Evolutionary conservation across 176 grass and related monocot species (phyloP).

Genomic region (Hsuehochloa calcarea): DNA sequence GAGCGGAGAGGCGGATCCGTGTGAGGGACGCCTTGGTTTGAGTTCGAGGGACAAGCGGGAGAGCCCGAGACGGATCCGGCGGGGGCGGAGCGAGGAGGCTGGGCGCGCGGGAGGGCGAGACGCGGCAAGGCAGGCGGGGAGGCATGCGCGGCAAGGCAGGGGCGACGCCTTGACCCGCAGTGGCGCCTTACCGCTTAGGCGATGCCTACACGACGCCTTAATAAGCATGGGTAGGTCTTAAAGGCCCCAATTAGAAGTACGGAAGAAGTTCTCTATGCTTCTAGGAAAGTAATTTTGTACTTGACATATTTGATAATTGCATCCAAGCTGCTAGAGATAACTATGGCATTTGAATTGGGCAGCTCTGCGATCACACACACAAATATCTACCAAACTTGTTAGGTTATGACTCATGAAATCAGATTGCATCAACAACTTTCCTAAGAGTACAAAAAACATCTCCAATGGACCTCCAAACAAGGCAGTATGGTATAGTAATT

Average conservation of each 20-base stretch:
- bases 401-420: neutral
- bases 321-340: neutral
- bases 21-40: too few relatives aligned
- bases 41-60: too few relatives aligned
- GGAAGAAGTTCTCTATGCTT: neutral
- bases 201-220: too few relatives aligned
- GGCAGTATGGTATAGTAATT: neutral
- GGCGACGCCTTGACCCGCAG: too few relatives aligned
- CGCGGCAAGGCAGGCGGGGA: too few relatives aligned
- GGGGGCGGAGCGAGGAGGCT: too few relatives aligned
- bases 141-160: too few relatives aligned
- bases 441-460: neutral
- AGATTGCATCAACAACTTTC: neutral
- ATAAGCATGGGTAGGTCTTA: too few relatives aligned
- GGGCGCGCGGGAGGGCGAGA: too few relatives aligned
- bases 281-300: neutral
- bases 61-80: too few relatives aligned
- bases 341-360: neutral
- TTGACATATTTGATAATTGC: slow-evolving; percentile 1
- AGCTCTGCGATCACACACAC: neutral
- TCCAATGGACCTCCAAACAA: neutral
- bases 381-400: neutral
- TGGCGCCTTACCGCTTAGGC: too few relatives aligned
- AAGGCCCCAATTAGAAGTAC: neutral
- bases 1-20: too few relatives aligned